These are phyloP conservation scores for Citrus glauca DNA, from an alignment of 345 rosid genomes.

Conservation along the genomic window DNA sequence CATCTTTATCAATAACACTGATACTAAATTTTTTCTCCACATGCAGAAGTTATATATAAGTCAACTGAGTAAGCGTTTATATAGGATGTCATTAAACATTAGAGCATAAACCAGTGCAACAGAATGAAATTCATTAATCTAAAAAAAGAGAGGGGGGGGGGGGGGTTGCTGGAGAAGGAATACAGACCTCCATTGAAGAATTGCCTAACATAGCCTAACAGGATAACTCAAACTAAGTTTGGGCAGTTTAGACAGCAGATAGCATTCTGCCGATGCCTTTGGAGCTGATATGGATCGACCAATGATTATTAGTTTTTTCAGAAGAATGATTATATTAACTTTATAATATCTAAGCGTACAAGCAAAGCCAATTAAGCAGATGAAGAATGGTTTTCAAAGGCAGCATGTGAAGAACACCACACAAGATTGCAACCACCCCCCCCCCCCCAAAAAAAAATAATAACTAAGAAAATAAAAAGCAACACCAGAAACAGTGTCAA, in stretches of 20 bases:
- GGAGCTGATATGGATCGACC: background rate
- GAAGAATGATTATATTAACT: background rate
- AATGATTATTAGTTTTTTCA: background rate
- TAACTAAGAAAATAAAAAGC: background rate
- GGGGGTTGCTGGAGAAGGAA: no score
- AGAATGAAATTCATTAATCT: background rate
- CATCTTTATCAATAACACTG: conserved; percentile 4
- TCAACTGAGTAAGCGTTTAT: background rate
- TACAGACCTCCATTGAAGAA: background rate
- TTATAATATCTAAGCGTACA: background rate
- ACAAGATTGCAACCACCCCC: background rate
- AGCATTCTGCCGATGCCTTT: background rate
- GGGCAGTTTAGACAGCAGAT: background rate
- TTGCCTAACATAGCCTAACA: background rate
- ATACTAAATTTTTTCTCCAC: background rate
- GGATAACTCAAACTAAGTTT: background rate
- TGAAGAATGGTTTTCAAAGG: conserved; percentile 2
- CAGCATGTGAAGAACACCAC: background rate
- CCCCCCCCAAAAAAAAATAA: no score
- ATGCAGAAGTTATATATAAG: background rate
- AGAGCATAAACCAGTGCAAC: background rate
- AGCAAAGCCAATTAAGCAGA: background rate
- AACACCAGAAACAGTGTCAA: background rate
- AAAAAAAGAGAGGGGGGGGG: no score
- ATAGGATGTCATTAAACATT: background rate